Base-by-base conservation (phyloP, 257 asterid genomes). In the Buddleja alternifolia region DNA sequence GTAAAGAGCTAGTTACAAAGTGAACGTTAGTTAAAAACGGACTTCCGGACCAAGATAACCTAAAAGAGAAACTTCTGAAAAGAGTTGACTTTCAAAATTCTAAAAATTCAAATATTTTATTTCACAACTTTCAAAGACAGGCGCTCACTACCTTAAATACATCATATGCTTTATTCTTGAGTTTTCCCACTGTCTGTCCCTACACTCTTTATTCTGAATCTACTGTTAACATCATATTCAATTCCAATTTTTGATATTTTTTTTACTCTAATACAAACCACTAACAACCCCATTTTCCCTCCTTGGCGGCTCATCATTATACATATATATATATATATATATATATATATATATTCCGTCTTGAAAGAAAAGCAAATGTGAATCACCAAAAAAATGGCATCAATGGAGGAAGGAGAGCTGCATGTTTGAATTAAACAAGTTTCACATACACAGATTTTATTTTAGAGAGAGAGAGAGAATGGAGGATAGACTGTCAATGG, bases 401-500 rank as follows among this genome's bases (percentile, higher is more conserved):
- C 15, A 0, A 23, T 53, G 45, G 44, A 36, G 39, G 65, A 60
- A 60, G 45, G 36, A 25, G 37, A 17, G 46, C 55, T 44, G n/a
- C 60, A 50, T 59, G 37, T 59, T 1, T 17, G 17, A n/a, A 40
- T 10, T 25, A 52, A 23, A 9, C n/a, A 14, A n/a, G n/a, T n/a
- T n/a, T n/a, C 25, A 55, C 5, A 36, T 52, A 21, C 12, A 16
- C 10, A 67, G 32, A 24, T n/a, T n/a, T n/a, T n/a, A n/a, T n/a
- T n/a, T n/a, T n/a, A 39, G 48, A 62, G 36, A 34, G 15, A 50
- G 39, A 41, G 9, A 46, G 56, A 73, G 44, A 67, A 82, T 79
- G 84, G 87, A 82, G 36, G 79, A 29, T 52, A 63, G 53, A 58
- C 53, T 78, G 39, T 75, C 71, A 16, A 79, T 76, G 48, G 84